These are phyloP conservation scores for Logfia minima DNA, from an alignment of 129 eudicot genomes.

Conservation along the genomic window DNA sequence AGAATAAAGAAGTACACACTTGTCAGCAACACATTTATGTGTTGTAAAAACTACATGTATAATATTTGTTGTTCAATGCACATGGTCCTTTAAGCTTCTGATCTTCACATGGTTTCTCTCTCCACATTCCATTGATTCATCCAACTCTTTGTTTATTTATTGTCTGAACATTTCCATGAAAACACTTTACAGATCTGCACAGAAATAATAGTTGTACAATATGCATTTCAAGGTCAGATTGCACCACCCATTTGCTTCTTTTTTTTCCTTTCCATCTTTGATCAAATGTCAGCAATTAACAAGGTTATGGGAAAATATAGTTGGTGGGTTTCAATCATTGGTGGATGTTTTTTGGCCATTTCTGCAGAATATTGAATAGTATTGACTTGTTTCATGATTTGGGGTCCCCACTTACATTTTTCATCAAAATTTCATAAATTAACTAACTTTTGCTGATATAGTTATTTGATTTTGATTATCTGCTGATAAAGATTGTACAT, in stretches of 20 bases:
- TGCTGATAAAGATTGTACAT: background rate
- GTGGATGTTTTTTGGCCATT: slow-evolving; percentile 2
- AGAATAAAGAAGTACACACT: slow-evolving; percentile 28
- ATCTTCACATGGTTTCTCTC: slow-evolving; percentile 33
- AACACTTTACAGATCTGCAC: slow-evolving; percentile 30
- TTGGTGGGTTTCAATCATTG: slow-evolving; percentile 19
- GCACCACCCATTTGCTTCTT: background rate
- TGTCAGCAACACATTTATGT: slow-evolving; percentile 40
- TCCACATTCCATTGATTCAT: slow-evolving; percentile 22
- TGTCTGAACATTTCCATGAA: slow-evolving; percentile 21
- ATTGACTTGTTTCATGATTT: background rate
- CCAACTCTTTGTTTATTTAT: slow-evolving; percentile 32
- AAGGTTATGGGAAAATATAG: slow-evolving; percentile 13
- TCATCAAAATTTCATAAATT: slow-evolving; percentile 9
- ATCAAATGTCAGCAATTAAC: slow-evolving; percentile 22
- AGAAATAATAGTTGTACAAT: background rate
- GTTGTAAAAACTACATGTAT: slow-evolving; percentile 30
- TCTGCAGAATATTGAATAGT: slow-evolving; percentile 13
- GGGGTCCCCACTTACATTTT: slow-evolving; percentile 5
- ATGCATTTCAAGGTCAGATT: slow-evolving; percentile 20
- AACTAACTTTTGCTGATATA: background rate
- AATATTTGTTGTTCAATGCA: slow-evolving; percentile 30
- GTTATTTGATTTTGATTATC: background rate
- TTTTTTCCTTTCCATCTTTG: background rate
- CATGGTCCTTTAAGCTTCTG: slow-evolving; percentile 32